Base-by-base conservation (phyloP, 2,329 filamentous ascomycete genomes). In the Sporothrix phasma region DNA sequence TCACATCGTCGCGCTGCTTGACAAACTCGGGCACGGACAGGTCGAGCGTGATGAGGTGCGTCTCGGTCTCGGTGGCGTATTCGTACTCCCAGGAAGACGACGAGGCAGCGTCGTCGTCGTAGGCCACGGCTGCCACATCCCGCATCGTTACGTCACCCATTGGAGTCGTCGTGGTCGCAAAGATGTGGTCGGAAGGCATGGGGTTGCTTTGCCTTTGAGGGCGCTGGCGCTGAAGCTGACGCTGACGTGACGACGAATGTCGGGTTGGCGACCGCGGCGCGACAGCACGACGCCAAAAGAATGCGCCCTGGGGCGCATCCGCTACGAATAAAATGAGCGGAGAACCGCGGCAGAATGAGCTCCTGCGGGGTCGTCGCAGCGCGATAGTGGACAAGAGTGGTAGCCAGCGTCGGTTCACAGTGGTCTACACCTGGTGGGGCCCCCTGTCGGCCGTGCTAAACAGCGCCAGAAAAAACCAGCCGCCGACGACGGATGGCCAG, bases 41-140 rank as follows among this genome's bases (percentile, higher is more conserved):
- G 69, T 88, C 85, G 59, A 88, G 73, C 1, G 85, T 85, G 7
- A 88, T 72, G 68, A 87, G 87, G 71, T 84, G 87, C 0, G 81
- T 86, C 84, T 88, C 85, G 15, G 79, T 85, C 69, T 88, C 84
- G 0, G 83, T 85, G 2, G 76, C 74, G 70, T 88, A 88, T 68
- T 88, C 85, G 68, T 87, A 87, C 70, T 88, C 85, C 83, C 84
- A 88, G 60, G 86, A 84, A 15, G 79, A 79, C 58, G 87, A 82
- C 58, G 87, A 81, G 65, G 85, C 77, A 5, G 79, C 80, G 31
- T 77, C 76, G n/a, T 17, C 24, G 7, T 45, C 19, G 43, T 11
- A 31, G 22, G 24, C 26, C 47, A 13, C 24, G 11, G 10, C 19
- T n/a, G 51, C n/a, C n/a, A 19, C 31, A 5, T 5, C 29, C 3